Percentiles rank a stretch among this genome's conserved stretches.
Conservation (phyloP, 2,329 filamentous ascomycete genomes). For the Penicillium janthinellum region DNA sequence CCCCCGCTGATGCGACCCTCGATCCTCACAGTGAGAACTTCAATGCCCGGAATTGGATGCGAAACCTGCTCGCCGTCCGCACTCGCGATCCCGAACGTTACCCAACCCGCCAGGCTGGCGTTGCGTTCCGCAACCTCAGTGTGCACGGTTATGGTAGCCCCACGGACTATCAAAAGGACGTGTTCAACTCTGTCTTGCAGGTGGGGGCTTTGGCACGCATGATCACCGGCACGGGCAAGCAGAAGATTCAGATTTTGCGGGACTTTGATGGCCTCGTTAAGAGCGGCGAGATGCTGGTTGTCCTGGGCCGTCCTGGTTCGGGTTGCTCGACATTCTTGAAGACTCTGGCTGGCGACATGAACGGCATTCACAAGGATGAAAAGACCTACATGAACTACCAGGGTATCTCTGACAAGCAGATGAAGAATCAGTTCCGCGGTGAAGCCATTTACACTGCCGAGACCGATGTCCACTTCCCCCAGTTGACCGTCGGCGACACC, state of each 20-base stretch:
- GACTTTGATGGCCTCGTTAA: constrained; percentile 65
- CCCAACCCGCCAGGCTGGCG: constrained; percentile 59
- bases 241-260: constrained; percentile 62
- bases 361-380: constrained; percentile 74
- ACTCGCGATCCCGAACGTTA: constrained; percentile 57
- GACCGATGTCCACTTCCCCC: constrained; percentile 80
- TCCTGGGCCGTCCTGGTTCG: constrained; percentile 54
- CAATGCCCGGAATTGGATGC: constrained; percentile 50
- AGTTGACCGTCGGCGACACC: constrained; percentile 76
- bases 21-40: constrained; percentile 51
- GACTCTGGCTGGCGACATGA: constrained; percentile 79
- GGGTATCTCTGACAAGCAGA: constrained; percentile 54
- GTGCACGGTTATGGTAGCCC: constrained; percentile 68
- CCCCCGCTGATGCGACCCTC: constrained; percentile 38
- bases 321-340: constrained; percentile 84
- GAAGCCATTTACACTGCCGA: constrained; percentile 88
- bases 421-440: constrained; percentile 75
- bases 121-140: constrained; percentile 68
- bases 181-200: constrained; percentile 42
- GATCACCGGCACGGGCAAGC: constrained; percentile 40
- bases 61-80: constrained; percentile 48
- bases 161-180: constrained; percentile 66
- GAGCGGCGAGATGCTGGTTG: constrained; percentile 60
- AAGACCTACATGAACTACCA: constrained; percentile 80
- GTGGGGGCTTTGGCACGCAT: constrained; percentile 37